Evolutionary conservation across 306 rosid species (phyloP).

Genomic region (Nissolia schottii): DNA sequence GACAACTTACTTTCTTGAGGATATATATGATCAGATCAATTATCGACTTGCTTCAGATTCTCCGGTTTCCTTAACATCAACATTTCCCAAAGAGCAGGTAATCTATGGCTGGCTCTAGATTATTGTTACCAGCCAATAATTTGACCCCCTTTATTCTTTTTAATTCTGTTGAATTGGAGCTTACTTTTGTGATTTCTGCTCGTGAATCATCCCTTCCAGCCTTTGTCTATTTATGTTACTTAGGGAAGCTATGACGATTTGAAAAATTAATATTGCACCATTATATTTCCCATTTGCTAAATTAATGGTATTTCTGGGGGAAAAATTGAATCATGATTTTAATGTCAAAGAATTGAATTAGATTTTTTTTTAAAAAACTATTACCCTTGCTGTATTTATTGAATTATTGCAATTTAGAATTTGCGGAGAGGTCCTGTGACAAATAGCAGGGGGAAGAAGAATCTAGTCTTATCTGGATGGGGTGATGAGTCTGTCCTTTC

Average conservation of each 20-base stretch:
- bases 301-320: neutral
- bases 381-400: conserved; percentile 1
- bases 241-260: neutral
- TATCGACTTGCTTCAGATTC: conserved; percentile 85
- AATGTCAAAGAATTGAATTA: neutral
- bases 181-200: conserved; percentile 1
- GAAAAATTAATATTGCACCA: neutral
- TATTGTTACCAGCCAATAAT: conserved; percentile 3
- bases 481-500: conserved; percentile 88
- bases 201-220: neutral
- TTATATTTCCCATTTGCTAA: neutral
- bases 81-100: conserved; percentile 55
- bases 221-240: neutral
- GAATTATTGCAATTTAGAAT: conserved; percentile 34
- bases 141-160: neutral
- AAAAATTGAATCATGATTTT: neutral
- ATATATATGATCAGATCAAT: conserved; percentile 66
- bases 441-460: conserved; percentile 82
- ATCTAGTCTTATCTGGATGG: conserved; percentile 84
- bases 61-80: conserved; percentile 55
- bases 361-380: neutral
- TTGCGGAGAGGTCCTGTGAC: conserved; percentile 59
- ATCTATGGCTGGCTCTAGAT: conserved; percentile 6
- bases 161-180: neutral
- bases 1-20: conserved; percentile 81